Evolutionary conservation across 257 asterid genomes (phyloP).

Genomic region (Leptodermis oblonga): DNA sequence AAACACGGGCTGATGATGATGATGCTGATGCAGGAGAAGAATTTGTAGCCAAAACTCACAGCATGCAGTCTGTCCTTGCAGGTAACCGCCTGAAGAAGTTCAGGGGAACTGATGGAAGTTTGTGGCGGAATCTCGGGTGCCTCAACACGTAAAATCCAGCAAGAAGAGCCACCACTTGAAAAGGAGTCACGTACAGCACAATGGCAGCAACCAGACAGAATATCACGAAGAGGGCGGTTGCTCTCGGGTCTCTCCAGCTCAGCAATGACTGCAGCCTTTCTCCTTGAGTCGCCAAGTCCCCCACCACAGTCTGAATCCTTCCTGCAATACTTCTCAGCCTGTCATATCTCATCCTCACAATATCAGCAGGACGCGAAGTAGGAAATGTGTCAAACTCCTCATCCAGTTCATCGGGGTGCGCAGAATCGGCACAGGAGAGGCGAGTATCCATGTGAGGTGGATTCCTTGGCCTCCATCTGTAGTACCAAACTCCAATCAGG

Average conservation of each 20-base stretch:
- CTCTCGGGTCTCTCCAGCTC: slow-evolving; percentile 61
- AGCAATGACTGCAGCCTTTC: slow-evolving; percentile 44
- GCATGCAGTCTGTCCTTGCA: slow-evolving; percentile 50
- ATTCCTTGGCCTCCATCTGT: slow-evolving; percentile 53
- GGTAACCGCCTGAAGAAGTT: slow-evolving; percentile 52
- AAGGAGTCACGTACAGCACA: slow-evolving; percentile 45
- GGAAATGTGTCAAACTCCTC: slow-evolving; percentile 57
- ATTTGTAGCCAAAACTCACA: slow-evolving; percentile 17
- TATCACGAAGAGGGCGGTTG: slow-evolving; percentile 41
- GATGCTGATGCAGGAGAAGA: slow-evolving; percentile 2
- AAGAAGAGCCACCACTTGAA: slow-evolving; percentile 39
- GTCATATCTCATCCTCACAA: slow-evolving; percentile 49
- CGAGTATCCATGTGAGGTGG: slow-evolving; percentile 57
- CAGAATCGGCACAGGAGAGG: slow-evolving; percentile 41
- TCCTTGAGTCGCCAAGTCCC: slow-evolving; percentile 55
- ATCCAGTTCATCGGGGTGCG: slow-evolving; percentile 48
- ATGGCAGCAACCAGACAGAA: slow-evolving; percentile 38
- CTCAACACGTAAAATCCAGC: slow-evolving; percentile 38
- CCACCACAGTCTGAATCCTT: slow-evolving; percentile 46
- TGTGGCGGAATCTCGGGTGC: slow-evolving; percentile 49
- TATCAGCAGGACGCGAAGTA: slow-evolving; percentile 42
- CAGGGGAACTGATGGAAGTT: slow-evolving; percentile 42
- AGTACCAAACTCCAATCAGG: slow-evolving; percentile 48
- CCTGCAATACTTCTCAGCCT: slow-evolving; percentile 50
- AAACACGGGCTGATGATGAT: neutral